A percentile compares a stretch with the other conserved stretches of the same genome.
Conservation (phyloP, 495 filamentous ascomycete species). For the Penicillium bialowiezense region DNA sequence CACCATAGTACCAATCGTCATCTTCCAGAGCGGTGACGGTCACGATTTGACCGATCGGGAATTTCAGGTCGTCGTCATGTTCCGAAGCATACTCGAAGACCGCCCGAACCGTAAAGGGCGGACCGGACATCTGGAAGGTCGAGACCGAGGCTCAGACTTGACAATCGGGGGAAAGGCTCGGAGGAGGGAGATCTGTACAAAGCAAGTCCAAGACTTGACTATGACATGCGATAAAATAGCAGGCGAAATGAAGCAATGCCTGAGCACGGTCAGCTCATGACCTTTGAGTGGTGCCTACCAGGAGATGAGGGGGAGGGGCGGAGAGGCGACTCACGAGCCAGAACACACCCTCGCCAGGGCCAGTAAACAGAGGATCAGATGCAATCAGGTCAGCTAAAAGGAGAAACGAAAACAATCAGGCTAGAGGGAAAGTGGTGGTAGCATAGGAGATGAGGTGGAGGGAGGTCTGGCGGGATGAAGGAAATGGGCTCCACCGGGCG, state of each 20-base stretch:
- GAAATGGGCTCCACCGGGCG: conserved; percentile 39
- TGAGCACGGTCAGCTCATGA: conserved; percentile 19
- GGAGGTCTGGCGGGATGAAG: conserved; percentile 36
- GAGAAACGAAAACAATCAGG: conserved; percentile 1
- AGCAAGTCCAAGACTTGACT: no score
- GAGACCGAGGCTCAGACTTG: conserved; percentile 21
- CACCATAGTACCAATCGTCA: conserved; percentile 90
- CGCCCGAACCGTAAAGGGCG: conserved; percentile 91
- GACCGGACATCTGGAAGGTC: conserved; percentile 62
- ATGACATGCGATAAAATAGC: conserved; percentile 16
- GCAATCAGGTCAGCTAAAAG: no score
- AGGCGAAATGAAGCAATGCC: conserved; percentile 5
- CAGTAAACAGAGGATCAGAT: neutral
- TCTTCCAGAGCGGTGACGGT: conserved; percentile 92
- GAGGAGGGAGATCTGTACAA: conserved; percentile 14
- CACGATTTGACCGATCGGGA: conserved; percentile 81
- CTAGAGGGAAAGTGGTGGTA: conserved; percentile 6
- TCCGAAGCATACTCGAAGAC: conserved; percentile 87
- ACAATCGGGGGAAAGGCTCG: conserved; percentile 22
- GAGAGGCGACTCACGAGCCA: conserved; percentile 16
- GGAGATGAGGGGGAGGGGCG: conserved; percentile 20
- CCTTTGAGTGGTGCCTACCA: conserved; percentile 23
- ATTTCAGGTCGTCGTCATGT: conserved; percentile 93
- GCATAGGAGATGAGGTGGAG: no score
- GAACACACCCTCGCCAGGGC: conserved; percentile 5